A percentile compares a stretch with the other conserved stretches of the same genome.
phyloP scores from a whole-genome alignment of 2,329 filamentous ascomycete genomes.

The Aureobasidium leucospermi region DNA sequence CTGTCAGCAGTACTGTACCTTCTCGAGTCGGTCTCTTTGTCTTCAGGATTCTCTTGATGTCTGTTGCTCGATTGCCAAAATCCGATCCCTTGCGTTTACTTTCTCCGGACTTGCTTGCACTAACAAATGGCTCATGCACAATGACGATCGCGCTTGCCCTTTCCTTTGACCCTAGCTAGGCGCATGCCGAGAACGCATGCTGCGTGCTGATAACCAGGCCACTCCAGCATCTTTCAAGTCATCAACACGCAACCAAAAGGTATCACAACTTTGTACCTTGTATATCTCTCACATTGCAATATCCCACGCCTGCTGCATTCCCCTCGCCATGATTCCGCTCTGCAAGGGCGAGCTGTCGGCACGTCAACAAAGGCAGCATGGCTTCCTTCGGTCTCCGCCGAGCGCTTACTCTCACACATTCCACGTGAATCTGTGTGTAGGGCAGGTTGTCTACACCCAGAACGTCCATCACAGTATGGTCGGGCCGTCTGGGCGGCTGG shows the following conservation, averaged over 20 bases:
- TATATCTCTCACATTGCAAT: constrained; percentile 4
- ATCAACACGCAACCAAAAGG: not conserved
- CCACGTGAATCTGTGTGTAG: constrained; percentile 6
- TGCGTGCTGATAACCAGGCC: not conserved
- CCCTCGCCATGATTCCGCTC: not conserved
- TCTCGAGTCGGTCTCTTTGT: too few species aligned
- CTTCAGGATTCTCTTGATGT: too few species aligned
- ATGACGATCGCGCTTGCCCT: not conserved
- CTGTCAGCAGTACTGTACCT: not conserved
- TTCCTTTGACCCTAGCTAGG: not conserved
- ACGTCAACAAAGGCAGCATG: constrained; percentile 1
- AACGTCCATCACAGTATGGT: not conserved
- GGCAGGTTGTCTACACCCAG: not conserved
- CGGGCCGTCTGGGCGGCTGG: constrained; percentile 5
- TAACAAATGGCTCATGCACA: not conserved
- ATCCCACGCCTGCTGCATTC: constrained; percentile 1
- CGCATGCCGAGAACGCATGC: not conserved
- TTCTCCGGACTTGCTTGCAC: constrained; percentile 3
- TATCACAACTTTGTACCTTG: constrained; percentile 2
- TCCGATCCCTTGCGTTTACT: not conserved
- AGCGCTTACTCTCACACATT: constrained; percentile 12
- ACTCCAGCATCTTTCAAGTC: not conserved
- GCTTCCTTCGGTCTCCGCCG: not conserved
- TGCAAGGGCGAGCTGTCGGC: constrained; percentile 5
- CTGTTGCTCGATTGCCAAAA: too few species aligned